These are phyloP conservation scores for Saccharomycopsis guyanensis DNA, from an alignment of 805 yeast species.

Conservation along the genomic window DNA sequence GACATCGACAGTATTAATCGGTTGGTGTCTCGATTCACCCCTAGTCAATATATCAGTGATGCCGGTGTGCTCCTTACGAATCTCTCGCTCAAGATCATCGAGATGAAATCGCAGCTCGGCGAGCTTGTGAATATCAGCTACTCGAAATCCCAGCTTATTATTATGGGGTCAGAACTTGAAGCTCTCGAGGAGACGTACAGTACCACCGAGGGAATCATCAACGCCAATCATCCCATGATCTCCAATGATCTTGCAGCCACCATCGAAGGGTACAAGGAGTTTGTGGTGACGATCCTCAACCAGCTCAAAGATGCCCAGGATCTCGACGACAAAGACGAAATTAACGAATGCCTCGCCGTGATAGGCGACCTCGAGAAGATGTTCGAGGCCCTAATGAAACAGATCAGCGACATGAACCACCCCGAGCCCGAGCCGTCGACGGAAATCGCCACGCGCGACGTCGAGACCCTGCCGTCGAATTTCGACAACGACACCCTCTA, in stretches of 20 bases:
- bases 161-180: slow-evolving; percentile 49
- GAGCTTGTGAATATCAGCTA: slow-evolving; percentile 46
- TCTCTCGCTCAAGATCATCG: slow-evolving; percentile 40
- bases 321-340: slow-evolving; percentile 40
- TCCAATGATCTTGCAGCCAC: slow-evolving; percentile 26
- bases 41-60: slow-evolving; percentile 44
- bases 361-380: slow-evolving; percentile 54
- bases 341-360: slow-evolving; percentile 51
- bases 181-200: slow-evolving; percentile 22
- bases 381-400: slow-evolving; percentile 40
- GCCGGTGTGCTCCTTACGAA: slow-evolving; percentile 52
- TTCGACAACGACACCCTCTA: slow-evolving; percentile 18
- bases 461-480: neutral
- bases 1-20: slow-evolving; percentile 42
- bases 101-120: slow-evolving; percentile 37
- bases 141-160: slow-evolving; percentile 48
- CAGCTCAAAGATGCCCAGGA: slow-evolving; percentile 45
- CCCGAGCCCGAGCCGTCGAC: neutral
- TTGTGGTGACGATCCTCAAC: slow-evolving; percentile 41
- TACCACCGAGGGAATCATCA: slow-evolving; percentile 24
- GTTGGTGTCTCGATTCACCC: slow-evolving; percentile 34
- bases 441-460: neutral
- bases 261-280: slow-evolving; percentile 38
- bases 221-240: slow-evolving; percentile 22
- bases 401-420: slow-evolving; percentile 14